Conservation (phyloP, 495 filamentous ascomycete species). For the Xylaria palmicola region DNA sequence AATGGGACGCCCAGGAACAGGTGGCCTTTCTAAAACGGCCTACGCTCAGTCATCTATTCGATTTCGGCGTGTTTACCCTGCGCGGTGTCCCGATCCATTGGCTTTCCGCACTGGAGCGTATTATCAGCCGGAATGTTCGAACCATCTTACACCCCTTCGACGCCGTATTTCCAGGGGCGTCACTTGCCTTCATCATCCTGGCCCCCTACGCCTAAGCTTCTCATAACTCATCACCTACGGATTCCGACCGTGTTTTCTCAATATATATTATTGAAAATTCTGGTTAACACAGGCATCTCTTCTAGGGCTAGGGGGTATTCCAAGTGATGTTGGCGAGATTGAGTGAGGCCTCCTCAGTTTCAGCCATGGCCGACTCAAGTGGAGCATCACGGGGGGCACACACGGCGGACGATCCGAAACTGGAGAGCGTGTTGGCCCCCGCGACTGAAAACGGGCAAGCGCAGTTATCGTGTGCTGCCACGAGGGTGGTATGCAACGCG, state of each 20-base stretch:
- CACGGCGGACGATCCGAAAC: background rate
- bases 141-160: too few species aligned
- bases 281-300: conserved; percentile 17
- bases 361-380: conserved; percentile 15
- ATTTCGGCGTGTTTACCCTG: background rate
- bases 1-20: conserved; percentile 12
- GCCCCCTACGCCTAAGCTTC: conserved; percentile 2
- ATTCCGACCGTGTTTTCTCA: background rate
- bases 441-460: conserved; percentile 1
- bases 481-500: conserved; percentile 43
- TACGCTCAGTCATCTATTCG: background rate
- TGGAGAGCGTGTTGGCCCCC: background rate
- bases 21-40: background rate
- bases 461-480: conserved; percentile 32
- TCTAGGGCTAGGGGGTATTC: conserved; percentile 31
- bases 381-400: background rate
- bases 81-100: background rate
- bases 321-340: conserved; percentile 16
- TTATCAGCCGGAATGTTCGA: too few species aligned
- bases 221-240: background rate
- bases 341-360: conserved; percentile 29
- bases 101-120: background rate
- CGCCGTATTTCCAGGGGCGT: background rate
- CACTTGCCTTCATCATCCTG: conserved; percentile 2
- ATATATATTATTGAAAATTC: conserved; percentile 1